A percentile compares a stretch with the other conserved stretches of the same genome.
Conservation (phyloP, 345 rosid species). For the Chamaenerion angustifolium region DNA sequence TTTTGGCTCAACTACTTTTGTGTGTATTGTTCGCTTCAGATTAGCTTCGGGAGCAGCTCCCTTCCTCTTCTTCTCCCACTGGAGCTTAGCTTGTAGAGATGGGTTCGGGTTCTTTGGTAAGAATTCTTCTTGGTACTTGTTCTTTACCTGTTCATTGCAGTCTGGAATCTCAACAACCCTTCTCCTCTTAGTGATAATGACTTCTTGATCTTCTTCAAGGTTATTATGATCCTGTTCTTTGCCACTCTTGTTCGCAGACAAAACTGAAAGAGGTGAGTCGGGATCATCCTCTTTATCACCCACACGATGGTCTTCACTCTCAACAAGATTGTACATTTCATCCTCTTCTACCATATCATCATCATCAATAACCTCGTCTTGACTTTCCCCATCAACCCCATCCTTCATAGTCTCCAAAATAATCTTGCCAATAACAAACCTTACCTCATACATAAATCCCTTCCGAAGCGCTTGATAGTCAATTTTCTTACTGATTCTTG, state of each 20-base stretch:
- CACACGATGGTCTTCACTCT: background rate
- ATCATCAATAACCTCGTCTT: background rate
- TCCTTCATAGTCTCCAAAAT: constrained; percentile 52
- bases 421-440: constrained; percentile 64
- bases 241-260: constrained; percentile 1
- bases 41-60: too few species aligned
- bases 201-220: background rate
- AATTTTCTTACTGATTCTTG: constrained; percentile 20
- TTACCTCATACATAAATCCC: constrained; percentile 42
- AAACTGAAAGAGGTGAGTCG: constrained; percentile 4
- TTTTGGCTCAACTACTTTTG: too few species aligned
- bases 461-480: constrained; percentile 38
- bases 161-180: background rate
- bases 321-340: background rate
- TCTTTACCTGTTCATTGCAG: background rate
- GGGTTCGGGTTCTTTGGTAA: too few species aligned
- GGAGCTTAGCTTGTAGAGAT: too few species aligned
- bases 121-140: background rate
- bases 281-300: constrained; percentile 1
- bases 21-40: too few species aligned
- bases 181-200: constrained; percentile 2
- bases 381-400: constrained; percentile 14
- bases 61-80: too few species aligned
- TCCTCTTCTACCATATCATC: background rate
- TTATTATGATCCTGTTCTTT: background rate